phyloP scores from a whole-genome alignment of 805 yeast species.

The Hanseniaspora lachancei region DNA sequence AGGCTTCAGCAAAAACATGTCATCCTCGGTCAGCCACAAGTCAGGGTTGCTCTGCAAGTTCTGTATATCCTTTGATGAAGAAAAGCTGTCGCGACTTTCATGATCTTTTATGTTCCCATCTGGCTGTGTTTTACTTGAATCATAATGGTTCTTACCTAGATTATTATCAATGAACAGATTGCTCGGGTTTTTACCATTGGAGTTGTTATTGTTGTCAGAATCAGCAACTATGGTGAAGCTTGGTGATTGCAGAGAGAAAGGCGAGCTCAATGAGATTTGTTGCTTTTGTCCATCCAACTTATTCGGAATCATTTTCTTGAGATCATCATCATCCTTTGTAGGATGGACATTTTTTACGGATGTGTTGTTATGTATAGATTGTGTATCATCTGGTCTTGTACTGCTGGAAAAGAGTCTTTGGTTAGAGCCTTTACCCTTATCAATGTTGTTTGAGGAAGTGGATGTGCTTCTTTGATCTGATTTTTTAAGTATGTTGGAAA shows the following conservation, averaged over 20 bases:
- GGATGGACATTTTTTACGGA: not conserved
- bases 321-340: not conserved
- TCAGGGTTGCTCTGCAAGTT: not conserved
- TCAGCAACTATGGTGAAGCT: constrained; percentile 11
- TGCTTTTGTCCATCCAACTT: not conserved
- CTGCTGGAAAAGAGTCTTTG: not conserved
- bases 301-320: not conserved
- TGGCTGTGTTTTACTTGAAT: not conserved
- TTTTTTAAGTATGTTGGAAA: constrained; percentile 1
- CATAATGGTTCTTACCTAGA: not conserved
- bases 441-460: not conserved
- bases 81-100: not conserved
- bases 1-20: constrained; percentile 28
- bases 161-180: not conserved
- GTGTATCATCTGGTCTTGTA: not conserved
- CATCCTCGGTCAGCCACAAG: constrained; percentile 11
- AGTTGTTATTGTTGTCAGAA: not conserved
- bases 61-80: not conserved
- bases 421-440: not conserved
- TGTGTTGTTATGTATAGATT: not conserved
- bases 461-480: not conserved
- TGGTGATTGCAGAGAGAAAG: constrained; percentile 11
- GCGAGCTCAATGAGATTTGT: not conserved
- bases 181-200: not conserved
- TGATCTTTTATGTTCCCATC: not conserved